Evolutionary conservation across 2,329 filamentous ascomycete genomes (phyloP), one percentile per base, ranked within the genome.

Genomic region (Amauroascus verrucosus): DNA sequence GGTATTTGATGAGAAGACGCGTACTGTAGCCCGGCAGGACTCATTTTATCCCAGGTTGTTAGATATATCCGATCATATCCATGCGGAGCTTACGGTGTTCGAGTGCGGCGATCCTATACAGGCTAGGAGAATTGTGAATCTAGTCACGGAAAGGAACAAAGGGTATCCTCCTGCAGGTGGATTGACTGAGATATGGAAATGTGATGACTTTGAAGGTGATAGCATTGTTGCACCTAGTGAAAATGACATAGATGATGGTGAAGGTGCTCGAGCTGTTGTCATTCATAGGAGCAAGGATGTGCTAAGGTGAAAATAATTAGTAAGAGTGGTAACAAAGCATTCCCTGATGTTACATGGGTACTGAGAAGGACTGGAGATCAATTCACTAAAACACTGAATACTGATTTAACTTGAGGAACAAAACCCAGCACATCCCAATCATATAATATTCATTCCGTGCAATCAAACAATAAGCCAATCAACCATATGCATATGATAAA

Each of bases 51-150:
- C 62, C 11, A 59, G 54, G 6, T 63, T 71, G n/a, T 51, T 70
- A n/a, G 49, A 47, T 1, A 48, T 69, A 5, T 60, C 62, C 1
- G 55, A 54, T 7, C 58, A 56, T 20, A 40, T 67, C n/a, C 54
- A 40, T 32, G 57, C 63, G 2, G 63, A 60, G 33, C 50, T 70
- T 9, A 61, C 62, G 1, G 62, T 71, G 6, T 51, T 71, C 9
- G 69, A 71, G 55, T 71, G 69, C 54, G 69, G 69, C 4, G 64
- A 65, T 57, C 54, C 55, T 22, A 37, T 44, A 30, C 69, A 71
- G 46, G 68, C 67, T 8, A 47, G 54, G 28, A 64, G 69, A 33
- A 65, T 71, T 16, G 53, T 38, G 24, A 43, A 2, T 53, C 59
- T 51, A n/a, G 30, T 52, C 18, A 51, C 48, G 20, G 44, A 44